Evolutionary conservation across 1,139 yeast genomes (phyloP), one percentile per base, ranked within the genome.

Genomic region (Diutina mesorugosa): DNA sequence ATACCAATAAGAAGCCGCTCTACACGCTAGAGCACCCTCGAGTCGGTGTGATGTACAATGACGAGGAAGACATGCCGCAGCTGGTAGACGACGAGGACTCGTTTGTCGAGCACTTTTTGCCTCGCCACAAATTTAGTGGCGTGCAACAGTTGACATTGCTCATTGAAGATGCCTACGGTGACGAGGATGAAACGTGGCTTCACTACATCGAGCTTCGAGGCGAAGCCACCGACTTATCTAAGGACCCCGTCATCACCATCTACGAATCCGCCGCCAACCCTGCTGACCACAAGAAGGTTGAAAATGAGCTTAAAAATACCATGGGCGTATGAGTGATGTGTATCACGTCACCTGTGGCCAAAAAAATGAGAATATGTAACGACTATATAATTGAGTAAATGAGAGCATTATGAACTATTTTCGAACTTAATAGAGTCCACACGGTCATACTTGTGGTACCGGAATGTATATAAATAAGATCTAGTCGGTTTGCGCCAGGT

Each of bases 191-290:
- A 46, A 74, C 84, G 7, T 80, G 76, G 59, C 61, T 90, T 2
- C 85, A 85, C 62, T 86, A 84, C 64, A 70, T 90, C 55, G 98
- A 95, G 58, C 68, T 93, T 46, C 73, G 97, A 56, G 98, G 98
- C 0, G 95, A 87, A 61, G 84, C 76, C 67, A 78, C 85, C 4
- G 82, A 81, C 57, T 69, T 84, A 59, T 71, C 74, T 56, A 80
- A 77, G 63, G 89, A 81, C 58, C 96, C 96, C 0, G 83, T 88
- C 21, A 78, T 86, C 26, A 77, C 96, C 0, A 66, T 87, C 32
- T 91, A 91, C 68, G 98, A 91, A 68, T 82, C 90, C 59, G 96
- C 97, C 1, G 95, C 98, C 6, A 90, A 90, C 66, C 97, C 97
- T 0, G 82, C 86, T 3, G 97, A 91, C 66, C 97, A 91, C 69